Base-by-base conservation (phyloP, 2,329 filamentous ascomycete genomes). In the Aspergillus pseudoglaucus region DNA sequence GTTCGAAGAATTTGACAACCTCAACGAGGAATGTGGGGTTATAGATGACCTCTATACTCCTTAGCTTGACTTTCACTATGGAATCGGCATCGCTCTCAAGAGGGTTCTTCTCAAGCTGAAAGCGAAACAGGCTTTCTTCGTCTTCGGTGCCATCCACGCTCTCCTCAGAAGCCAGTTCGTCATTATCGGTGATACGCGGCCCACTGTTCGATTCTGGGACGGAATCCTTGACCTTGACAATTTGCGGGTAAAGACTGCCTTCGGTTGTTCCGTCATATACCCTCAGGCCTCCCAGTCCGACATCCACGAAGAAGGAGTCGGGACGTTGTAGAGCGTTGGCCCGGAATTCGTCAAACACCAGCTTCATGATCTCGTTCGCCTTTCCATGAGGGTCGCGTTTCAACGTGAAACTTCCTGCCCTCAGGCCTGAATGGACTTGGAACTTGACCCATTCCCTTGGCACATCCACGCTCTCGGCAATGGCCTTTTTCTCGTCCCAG, bases 221-320 rank as follows among this genome's bases (percentile, higher is more conserved):
- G 0, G 87, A 87, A 66, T 95, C 90, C 67, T 98, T 99, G 67
- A 98, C 90, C 10, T 86, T 85, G 49, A 98, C 89, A 59, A 98
- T 96, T 64, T 98, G 91, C 15, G 90, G 88, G 63, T 90, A 98
- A 23, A 96, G 74, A 54, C 87, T 96, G 47, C 90, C 85, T 37
- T 88, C 82, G 0, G 93, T 98, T 0, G 91, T 97, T 46, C 93
- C 93, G 66, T 99, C 93, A 56, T 96, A 96, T 57, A 98, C 83
- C 49, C 93, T 85, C 65, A 99, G 80, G 1, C 91, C 93, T 47
- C 91, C 93, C 1, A 99, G 84, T 54, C 90, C 93, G 45, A 97
- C 72, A 62, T 96, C 89, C 6, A 88, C 82, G 27, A 97, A 78
- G 59, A 94, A 83, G 0, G 93, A 98, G 64, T 97, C 93, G 8